Evolutionary conservation across 2,329 filamentous ascomycete genomes (phyloP).

Genomic region (Neospermospora avenae): DNA sequence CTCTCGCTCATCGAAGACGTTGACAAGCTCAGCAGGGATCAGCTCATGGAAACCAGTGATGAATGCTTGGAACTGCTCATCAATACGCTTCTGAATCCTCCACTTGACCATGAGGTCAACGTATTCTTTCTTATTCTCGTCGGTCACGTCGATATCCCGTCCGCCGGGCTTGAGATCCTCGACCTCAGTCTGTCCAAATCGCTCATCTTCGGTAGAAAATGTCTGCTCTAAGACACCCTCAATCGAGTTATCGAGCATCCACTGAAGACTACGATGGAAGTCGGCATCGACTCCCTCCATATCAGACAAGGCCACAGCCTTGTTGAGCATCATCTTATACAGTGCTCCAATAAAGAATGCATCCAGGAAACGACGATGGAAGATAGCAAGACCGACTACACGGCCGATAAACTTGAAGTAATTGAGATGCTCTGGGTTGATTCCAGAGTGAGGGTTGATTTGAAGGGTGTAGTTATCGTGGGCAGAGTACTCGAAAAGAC

Average conservation of each 20-base stretch:
- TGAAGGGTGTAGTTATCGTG: slow-evolving; percentile 99
- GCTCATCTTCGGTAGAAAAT: slow-evolving; percentile 95
- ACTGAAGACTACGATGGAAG: slow-evolving; percentile 93
- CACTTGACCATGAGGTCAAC: slow-evolving; percentile 98
- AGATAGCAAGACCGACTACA: slow-evolving; percentile 94
- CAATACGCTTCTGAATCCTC: slow-evolving; percentile 97
- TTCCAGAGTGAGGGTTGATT: slow-evolving; percentile 98
- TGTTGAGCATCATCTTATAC: slow-evolving; percentile 98
- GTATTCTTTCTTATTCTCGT: slow-evolving; percentile 99
- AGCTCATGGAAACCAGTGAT: slow-evolving; percentile 97
- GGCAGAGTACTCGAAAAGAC: slow-evolving; percentile 97
- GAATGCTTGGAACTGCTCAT: slow-evolving; percentile 97
- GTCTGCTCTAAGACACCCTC: slow-evolving; percentile 92
- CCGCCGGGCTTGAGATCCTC: slow-evolving; percentile 92
- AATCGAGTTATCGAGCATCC: slow-evolving; percentile 98
- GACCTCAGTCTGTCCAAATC: slow-evolving; percentile 90
- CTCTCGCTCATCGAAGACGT: slow-evolving; percentile 97
- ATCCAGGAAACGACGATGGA: slow-evolving; percentile 95
- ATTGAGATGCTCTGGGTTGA: slow-evolving; percentile 98
- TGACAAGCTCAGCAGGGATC: slow-evolving; percentile 93
- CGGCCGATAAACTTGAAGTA: slow-evolving; percentile 99
- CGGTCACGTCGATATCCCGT: slow-evolving; percentile 90
- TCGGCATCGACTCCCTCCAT: slow-evolving; percentile 99
- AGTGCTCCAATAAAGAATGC: slow-evolving; percentile 98
- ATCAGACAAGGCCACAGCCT: slow-evolving; percentile 85